phyloP scores from a whole-genome alignment of 2,329 filamentous ascomycete genomes.

The Acephala macrosclerotiorum region DNA sequence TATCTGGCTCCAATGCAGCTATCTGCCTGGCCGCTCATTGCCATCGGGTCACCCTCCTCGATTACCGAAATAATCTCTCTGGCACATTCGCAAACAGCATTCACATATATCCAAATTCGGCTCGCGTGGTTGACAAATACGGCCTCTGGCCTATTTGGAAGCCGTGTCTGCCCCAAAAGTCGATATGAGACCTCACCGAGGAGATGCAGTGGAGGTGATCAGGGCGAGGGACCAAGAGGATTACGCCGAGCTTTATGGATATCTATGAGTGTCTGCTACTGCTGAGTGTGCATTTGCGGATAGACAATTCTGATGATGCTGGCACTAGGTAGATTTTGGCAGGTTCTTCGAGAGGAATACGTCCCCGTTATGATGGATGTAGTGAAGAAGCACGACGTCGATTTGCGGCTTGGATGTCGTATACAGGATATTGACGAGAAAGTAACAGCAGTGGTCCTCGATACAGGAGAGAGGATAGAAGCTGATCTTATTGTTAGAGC shows the following conservation, averaged over 20 bases:
- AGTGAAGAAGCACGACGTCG: not conserved
- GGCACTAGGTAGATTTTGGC: not conserved
- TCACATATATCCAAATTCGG: not conserved
- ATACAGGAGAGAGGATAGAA: constrained; percentile 1
- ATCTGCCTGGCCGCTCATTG: not conserved
- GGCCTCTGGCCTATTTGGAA: not conserved
- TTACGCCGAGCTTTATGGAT: not conserved
- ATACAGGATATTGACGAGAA: not conserved
- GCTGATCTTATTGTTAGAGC: not conserved
- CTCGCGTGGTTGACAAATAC: not conserved
- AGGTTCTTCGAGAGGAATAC: not conserved
- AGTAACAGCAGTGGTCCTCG: not conserved
- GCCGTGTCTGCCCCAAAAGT: not conserved
- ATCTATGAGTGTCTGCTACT: not conserved
- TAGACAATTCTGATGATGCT: not conserved
- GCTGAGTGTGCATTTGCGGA: not conserved
- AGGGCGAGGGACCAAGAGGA: not conserved
- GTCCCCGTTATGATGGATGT: not conserved
- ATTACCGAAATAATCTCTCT: not conserved
- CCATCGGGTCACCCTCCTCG: not conserved
- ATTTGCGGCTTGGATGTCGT: not conserved
- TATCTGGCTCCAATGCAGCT: not conserved
- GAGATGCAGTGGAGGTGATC: not conserved
- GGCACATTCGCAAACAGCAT: not conserved
- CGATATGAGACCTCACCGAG: not conserved